Evolutionary conservation across 805 yeast species (phyloP), one percentile per base, ranked within the genome.

Genomic region (Nakazawaea holstii): DNA sequence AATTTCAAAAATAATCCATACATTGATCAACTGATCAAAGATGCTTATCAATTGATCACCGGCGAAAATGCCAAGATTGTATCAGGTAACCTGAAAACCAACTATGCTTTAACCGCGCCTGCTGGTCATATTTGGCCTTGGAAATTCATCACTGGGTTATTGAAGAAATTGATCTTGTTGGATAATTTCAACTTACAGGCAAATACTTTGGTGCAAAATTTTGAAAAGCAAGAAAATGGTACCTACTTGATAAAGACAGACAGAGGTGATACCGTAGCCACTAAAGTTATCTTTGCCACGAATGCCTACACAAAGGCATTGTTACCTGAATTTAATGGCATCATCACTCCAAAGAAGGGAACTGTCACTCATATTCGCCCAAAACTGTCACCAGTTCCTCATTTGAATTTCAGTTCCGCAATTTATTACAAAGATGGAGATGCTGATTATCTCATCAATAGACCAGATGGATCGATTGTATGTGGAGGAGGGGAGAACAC

Each of bases 81-180:
- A 26, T 57, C 66, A 3, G 62, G 68, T 31, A 58, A 56, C 29
- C 59, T 52, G 9, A 49, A 55, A 6, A 56, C 67, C 14, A 51
- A 55, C 8, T 63, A 65, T 9, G 62, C 66, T 10, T 45, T 70
- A 17, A 58, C 66, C 1, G 65, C 62, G 45, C 71, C 74, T 2
- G 74, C 76, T 2, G 70, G 71, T 6, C 66, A 69, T 10, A 57
- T 73, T 44, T 72, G 76, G 66, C 75, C 78, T 3, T 70, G 73
- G 56, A 68, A 67, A 52, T 55, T 74, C 2, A 61, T 70, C 44
- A 58, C 60, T 6, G 56, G 60, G 2, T 44, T 74, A 2, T 52
- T 73, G 42, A 62, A 62, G 50, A 53, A 53, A 26, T 52, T 61
- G 31, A 55, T 72, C 8, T 50, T 53, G 24, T 20, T 20, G 24